Evolutionary conservation across 2,329 filamentous ascomycete genomes (phyloP), one percentile per base, ranked within the genome.

Genomic region (Sporothrix variecibatus): DNA sequence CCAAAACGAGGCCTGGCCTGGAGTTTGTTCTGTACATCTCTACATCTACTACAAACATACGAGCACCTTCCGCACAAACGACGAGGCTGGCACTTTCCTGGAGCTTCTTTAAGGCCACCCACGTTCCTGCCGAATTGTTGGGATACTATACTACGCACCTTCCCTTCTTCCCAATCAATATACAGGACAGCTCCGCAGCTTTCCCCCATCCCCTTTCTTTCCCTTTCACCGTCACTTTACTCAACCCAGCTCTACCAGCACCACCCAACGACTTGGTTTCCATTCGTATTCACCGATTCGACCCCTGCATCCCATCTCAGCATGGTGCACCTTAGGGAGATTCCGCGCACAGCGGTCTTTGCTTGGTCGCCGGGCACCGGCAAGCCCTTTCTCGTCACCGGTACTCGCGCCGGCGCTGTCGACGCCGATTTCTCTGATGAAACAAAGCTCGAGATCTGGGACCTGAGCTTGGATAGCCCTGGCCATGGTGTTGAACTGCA

Each of bases 401-500:
- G 96, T 79, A 99, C 96, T 65, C 92, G 95, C 79, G 95, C 96
- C 76, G 96, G 96, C 77, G 96, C 96, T 79, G 94, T 99, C 58
- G 94, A 97, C 84, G 95, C 94, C 79, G 95, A 98, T 83, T 99
- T 99, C 84, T 98, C 96, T 38, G 96, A 96, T 83, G 95, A 98
- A 82, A 98, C 94, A 77, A 95, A 95, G 85, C 86, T 99, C 74
- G 96, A 99, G 86, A 87, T 99, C 75, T 99, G 96, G 96, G 94
- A 98, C 84, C 87, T 99, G 78, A 91, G 90, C 80, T 87, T 98
- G 78, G 94, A 97, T 82, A 90, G 91, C 82, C 84, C 90, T 76
- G 88, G 92, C 75, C 91, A 93, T 80, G 91, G 91, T 73, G 87
- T 94, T 72, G 96, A 98, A 85, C 90, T 98, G 73, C 92, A 95